Evolutionary conservation across 2,329 filamentous ascomycete genomes (phyloP), one percentile per base, ranked within the genome.

Genomic region (Cladosporium austrohemisphaericum): DNA sequence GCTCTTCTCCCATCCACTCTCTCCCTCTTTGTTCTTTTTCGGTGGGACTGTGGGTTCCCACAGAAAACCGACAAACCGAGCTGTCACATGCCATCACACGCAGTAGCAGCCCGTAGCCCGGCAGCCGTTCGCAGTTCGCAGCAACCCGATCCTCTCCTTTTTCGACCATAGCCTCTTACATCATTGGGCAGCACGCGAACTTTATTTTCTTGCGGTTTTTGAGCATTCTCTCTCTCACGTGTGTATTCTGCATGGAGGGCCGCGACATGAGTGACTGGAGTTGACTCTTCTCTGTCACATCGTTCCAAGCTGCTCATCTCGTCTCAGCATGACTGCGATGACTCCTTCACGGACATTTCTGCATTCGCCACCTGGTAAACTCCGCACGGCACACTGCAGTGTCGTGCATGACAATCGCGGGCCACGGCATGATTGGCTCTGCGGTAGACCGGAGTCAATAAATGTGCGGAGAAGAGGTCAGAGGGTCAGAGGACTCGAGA

Each of bases 41-140:
- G n/a, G n/a, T n/a, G n/a, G n/a, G n/a, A n/a, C n/a, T n/a, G 29
- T 32, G 29, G 29, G 29, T 6, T 11, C 11, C 29, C n/a, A 14
- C 6, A 14, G 29, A 40, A 40, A 26, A 26, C 22, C 36, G 20
- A n/a, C 22, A 40, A 40, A 18, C 37, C 37, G 23, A 40, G 26
- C 40, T 43, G 32, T 43, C 40, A 35, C 41, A 35, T 35, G 41
- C 41, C 41, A 45, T 45, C 41, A 45, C 41, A 5, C 31, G 41
- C 29, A 33, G 41, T n/a, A n/a, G n/a, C 22, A 25, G 16, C 25
- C 25, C 32, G 32, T 25, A 37, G 22, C 14, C 38, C 38, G 38
- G 26, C 31, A 45, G 32, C 31, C 32, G 29, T 33, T 33, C 31
- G 43, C 22, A 36, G 43, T 46, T 46, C 43, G 43, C 43, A 46